Conservation (phyloP, 106 monocot genomes). For the Acanthochlamys bracteata region DNA sequence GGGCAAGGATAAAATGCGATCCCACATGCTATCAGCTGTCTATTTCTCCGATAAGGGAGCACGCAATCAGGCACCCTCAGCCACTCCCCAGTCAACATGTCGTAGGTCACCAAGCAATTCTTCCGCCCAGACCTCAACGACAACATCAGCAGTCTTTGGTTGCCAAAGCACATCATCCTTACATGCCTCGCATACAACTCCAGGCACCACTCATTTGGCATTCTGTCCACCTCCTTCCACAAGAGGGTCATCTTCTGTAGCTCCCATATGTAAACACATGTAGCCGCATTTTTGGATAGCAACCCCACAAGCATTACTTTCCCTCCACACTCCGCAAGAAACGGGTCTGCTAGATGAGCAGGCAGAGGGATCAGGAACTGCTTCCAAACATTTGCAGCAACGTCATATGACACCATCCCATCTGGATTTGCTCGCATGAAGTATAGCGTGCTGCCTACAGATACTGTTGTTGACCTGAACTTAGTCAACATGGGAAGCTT, state of each 20-base stretch:
- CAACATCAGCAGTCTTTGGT: conserved; percentile 68
- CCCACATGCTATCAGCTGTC: conserved; percentile 57
- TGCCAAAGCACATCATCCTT: conserved; percentile 76
- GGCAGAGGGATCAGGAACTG: conserved; percentile 63
- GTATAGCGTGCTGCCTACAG: conserved; percentile 56
- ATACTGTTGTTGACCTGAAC: conserved; percentile 58
- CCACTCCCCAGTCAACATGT: conserved; percentile 57
- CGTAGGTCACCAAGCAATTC: conserved; percentile 61
- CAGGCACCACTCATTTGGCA: conserved; percentile 95
- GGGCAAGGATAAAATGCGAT: conserved; percentile 64
- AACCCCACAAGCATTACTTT: conserved; percentile 70
- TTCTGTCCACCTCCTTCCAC: conserved; percentile 99
- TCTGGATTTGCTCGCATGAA: conserved; percentile 68
- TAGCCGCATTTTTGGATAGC: conserved; percentile 72
- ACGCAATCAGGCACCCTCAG: conserved; percentile 48
- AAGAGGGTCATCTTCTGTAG: conserved; percentile 94
- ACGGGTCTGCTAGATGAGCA: conserved; percentile 32
- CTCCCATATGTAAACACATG: conserved; percentile 87
- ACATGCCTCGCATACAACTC: conserved; percentile 80
- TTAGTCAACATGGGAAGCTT: conserved; percentile 52
- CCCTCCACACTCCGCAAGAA: conserved; percentile 55
- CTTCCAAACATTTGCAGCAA: conserved; percentile 41
- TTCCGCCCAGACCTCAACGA: conserved; percentile 55
- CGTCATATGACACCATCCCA: conserved; percentile 66
- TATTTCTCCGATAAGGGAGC: conserved; percentile 27